These are phyloP conservation scores for Sisymbrium altissimum DNA, from an alignment of 345 rosid genomes.

Conservation along the genomic window DNA sequence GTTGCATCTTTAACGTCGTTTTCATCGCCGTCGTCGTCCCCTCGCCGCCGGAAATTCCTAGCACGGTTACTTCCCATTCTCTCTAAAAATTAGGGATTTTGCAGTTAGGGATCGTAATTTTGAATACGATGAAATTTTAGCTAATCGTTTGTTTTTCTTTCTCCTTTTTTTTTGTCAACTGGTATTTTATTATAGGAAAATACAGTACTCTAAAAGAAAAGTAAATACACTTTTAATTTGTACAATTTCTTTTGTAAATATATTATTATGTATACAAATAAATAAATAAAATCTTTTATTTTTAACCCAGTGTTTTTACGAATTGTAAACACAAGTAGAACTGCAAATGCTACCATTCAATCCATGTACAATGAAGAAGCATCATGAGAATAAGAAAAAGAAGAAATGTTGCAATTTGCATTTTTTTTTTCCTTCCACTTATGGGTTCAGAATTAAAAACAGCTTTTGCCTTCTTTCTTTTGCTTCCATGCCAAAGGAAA, in stretches of 20 bases:
- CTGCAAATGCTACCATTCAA: not conserved
- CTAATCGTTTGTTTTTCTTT: too few relatives aligned
- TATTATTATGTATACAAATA: not conserved
- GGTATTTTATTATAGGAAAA: too few relatives aligned
- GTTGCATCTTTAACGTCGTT: slow-evolving; percentile 6
- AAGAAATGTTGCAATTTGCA: slow-evolving; percentile 13
- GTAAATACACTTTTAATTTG: too few relatives aligned
- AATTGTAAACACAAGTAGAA: not conserved
- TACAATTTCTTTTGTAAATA: too few relatives aligned
- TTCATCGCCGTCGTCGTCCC: slow-evolving; percentile 38
- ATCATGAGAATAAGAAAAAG: not conserved
- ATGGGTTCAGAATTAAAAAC: slow-evolving; percentile 16
- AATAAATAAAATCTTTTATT: too few relatives aligned
- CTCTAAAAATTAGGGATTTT: not conserved
- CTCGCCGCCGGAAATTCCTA: slow-evolving; percentile 81
- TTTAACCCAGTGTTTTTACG: not conserved
- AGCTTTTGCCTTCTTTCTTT: not conserved
- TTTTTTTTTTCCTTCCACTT: not conserved
- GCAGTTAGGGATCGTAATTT: not conserved
- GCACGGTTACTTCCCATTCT: slow-evolving; percentile 57
- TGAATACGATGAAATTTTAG: not conserved
- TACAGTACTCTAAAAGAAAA: too few relatives aligned
- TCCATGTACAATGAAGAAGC: not conserved
- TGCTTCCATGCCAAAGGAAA: slow-evolving; percentile 18
- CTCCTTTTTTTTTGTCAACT: too few relatives aligned